phyloP scores from a whole-genome alignment of 768 basidiomycete genomes.

The Pilatotrama ljubarskyi region DNA sequence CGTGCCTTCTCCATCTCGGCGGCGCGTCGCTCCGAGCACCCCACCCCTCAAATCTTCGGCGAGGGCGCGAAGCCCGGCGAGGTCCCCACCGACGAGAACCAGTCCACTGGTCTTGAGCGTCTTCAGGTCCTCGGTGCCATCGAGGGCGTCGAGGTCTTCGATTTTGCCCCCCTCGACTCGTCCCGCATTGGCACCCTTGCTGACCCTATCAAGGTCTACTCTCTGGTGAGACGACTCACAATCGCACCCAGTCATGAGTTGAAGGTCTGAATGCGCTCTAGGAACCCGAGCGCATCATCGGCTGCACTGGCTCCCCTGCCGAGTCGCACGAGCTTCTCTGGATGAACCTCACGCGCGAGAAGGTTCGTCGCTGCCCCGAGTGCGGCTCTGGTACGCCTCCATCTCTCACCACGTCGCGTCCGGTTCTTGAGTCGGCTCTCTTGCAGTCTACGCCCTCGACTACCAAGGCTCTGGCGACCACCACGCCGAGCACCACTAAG shows the following conservation, averaged over 20 bases:
- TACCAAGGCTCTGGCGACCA: conserved; percentile 58
- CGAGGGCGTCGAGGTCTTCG: conserved; percentile 88
- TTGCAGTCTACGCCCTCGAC: conserved; percentile 71
- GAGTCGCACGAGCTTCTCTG: conserved; percentile 95
- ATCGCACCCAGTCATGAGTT: not conserved
- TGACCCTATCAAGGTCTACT: conserved; percentile 85
- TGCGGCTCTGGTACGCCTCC: conserved; percentile 83
- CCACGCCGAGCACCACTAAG: conserved; percentile 40
- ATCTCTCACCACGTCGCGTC: not conserved
- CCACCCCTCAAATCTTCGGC: conserved; percentile 69
- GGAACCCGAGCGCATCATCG: conserved; percentile 83
- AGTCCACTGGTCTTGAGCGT: conserved; percentile 96
- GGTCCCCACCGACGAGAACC: conserved; percentile 82
- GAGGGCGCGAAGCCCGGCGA: conserved; percentile 70
- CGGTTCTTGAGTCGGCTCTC: conserved; percentile 5
- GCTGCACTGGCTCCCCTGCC: conserved; percentile 92
- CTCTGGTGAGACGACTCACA: conserved; percentile 61
- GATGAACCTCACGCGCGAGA: conserved; percentile 68
- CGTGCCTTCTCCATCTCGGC: conserved; percentile 64
- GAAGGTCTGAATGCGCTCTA: conserved; percentile 32
- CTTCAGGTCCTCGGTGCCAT: conserved; percentile 88
- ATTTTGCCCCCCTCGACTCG: conserved; percentile 80
- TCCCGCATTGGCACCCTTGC: conserved; percentile 84
- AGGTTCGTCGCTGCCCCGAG: conserved; percentile 82
- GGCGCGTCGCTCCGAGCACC: conserved; percentile 53